phyloP scores from a whole-genome alignment of 164 flowering plant species.

The Warburgia ugandensis region DNA sequence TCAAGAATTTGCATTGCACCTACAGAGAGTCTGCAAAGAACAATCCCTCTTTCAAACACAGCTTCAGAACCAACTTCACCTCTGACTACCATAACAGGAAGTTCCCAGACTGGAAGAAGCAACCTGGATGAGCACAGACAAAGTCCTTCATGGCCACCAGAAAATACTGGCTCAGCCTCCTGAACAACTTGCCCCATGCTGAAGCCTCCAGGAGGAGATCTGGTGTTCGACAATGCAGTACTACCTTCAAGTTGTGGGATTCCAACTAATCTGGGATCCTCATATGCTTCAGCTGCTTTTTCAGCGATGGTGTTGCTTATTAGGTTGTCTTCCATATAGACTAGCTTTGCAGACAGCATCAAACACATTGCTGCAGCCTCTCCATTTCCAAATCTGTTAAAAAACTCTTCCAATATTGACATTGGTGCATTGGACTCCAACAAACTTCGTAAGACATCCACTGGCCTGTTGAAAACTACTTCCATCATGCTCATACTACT shows the following conservation, averaged over 20 bases:
- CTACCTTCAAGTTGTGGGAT: constrained; percentile 90
- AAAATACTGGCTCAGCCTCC: constrained; percentile 93
- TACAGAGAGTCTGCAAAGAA: constrained; percentile 69
- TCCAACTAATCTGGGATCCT: constrained; percentile 92
- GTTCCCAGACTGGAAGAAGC: constrained; percentile 93
- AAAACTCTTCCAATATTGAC: constrained; percentile 80
- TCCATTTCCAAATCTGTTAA: constrained; percentile 88
- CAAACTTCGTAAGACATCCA: constrained; percentile 76
- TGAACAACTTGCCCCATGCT: constrained; percentile 99
- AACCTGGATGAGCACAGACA: constrained; percentile 87
- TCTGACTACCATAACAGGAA: constrained; percentile 69
- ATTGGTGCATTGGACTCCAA: constrained; percentile 76
- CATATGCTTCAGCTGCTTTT: constrained; percentile 96
- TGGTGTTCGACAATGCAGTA: constrained; percentile 52
- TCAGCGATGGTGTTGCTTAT: constrained; percentile 70
- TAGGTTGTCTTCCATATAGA: constrained; percentile 47
- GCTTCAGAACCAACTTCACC: constrained; percentile 40
- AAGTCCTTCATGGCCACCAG: constrained; percentile 98
- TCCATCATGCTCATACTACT: constrained; percentile 98
- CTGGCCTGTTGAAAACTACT: constrained; percentile 84
- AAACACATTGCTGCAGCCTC: constrained; percentile 98
- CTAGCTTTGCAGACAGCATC: constrained; percentile 74
- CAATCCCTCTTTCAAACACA: constrained; percentile 39
- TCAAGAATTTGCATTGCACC: constrained; percentile 87
- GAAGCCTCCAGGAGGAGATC: constrained; percentile 80